Evolutionary conservation across 1,139 yeast genomes (phyloP).

Genomic region (Debaryomyces coudertii): DNA sequence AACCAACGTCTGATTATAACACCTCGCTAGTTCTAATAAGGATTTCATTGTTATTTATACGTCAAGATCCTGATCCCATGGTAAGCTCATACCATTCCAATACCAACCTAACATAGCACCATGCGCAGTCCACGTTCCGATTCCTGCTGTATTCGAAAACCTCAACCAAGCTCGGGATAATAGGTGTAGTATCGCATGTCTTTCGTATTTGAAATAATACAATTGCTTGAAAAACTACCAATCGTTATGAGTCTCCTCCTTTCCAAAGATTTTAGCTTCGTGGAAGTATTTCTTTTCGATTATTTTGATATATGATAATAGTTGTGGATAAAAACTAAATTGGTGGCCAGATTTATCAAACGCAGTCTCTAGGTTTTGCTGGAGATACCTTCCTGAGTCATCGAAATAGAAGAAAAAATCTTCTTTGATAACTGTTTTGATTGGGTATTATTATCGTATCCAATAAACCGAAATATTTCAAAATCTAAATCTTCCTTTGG

Average conservation of each 20-base stretch:
- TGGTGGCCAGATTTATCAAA: constrained; percentile 22
- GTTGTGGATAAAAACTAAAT: constrained; percentile 17
- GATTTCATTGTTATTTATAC: constrained; percentile 54
- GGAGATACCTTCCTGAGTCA: constrained; percentile 7
- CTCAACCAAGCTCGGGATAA: constrained; percentile 57
- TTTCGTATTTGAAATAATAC: constrained; percentile 36
- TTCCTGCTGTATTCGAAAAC: constrained; percentile 44
- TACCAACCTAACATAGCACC: constrained; percentile 64
- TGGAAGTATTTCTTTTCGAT: constrained; percentile 21
- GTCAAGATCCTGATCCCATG: constrained; percentile 68
- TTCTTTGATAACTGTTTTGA: constrained; percentile 6
- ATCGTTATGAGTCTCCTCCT: constrained; percentile 24
- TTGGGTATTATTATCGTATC: not conserved
- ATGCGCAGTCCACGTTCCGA: constrained; percentile 62
- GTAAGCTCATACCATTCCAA: constrained; percentile 61
- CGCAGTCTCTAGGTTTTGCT: constrained; percentile 15
- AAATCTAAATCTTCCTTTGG: constrained; percentile 6
- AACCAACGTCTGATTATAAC: constrained; percentile 51
- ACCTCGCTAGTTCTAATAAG: constrained; percentile 40
- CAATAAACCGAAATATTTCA: constrained; percentile 11
- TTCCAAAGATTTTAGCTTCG: constrained; percentile 21
- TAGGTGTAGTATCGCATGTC: constrained; percentile 48
- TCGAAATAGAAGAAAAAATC: constrained; percentile 17
- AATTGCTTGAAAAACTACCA: constrained; percentile 29
- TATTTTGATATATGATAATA: constrained; percentile 5